These are phyloP conservation scores for Luffa acutangula DNA, from an alignment of 306 rosid species.

Conservation along the genomic window DNA sequence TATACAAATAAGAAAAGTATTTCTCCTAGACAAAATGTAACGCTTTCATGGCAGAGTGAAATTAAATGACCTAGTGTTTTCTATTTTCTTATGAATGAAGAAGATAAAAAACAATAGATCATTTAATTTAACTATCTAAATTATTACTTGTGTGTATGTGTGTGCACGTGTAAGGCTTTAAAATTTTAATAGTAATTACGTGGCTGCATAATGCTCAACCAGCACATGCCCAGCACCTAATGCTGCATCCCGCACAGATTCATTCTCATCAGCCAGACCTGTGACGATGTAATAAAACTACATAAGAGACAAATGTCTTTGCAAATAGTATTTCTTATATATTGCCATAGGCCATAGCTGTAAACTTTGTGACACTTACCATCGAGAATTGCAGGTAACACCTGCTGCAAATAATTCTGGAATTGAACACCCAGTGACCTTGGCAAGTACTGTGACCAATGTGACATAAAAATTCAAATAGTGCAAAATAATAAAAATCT, in stretches of 20 bases:
- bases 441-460: conserved; percentile 61
- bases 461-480: background rate
- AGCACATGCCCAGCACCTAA: conserved; percentile 95
- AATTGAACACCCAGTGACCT: conserved; percentile 85
- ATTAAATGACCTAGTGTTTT: no score
- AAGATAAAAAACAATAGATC: background rate
- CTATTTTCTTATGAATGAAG: background rate
- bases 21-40: background rate
- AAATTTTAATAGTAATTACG: conserved; percentile 31
- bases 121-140: background rate
- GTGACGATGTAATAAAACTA: conserved; percentile 2
- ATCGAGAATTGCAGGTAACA: conserved; percentile 88
- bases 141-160: background rate
- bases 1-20: background rate
- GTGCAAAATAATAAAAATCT: background rate
- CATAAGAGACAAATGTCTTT: background rate
- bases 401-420: conserved; percentile 86
- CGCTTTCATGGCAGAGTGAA: background rate
- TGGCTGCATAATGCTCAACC: conserved; percentile 93
- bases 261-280: conserved; percentile 99
- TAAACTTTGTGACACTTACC: conserved; percentile 27
- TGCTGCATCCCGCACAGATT: conserved; percentile 97
- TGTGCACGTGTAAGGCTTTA: background rate
- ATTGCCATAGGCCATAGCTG: background rate
- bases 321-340: background rate